Conservation (phyloP, 768 basidiomycete species). For the Serpula lacrymans region DNA sequence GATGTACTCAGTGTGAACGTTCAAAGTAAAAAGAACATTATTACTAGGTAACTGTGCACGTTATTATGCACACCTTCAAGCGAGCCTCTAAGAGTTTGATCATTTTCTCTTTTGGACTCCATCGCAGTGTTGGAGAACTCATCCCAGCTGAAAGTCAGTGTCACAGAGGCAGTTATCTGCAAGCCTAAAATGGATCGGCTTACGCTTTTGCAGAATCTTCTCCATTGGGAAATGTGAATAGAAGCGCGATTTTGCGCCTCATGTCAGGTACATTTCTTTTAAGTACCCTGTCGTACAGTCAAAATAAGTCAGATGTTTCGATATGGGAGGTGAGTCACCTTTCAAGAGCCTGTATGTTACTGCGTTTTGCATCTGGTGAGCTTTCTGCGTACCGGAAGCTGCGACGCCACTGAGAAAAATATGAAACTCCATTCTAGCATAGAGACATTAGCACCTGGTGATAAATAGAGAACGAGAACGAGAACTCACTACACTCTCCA, state of each 20-base stretch:
- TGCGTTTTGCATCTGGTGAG: slow-evolving; percentile 9
- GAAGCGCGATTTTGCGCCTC: slow-evolving; percentile 13
- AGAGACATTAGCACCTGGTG: too few species aligned
- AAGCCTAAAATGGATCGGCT: neutral
- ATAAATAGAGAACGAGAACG: too few species aligned
- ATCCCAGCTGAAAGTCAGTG: slow-evolving; percentile 26
- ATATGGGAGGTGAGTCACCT: neutral
- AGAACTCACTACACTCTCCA: too few species aligned
- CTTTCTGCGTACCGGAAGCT: slow-evolving; percentile 17
- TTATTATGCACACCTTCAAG: slow-evolving; percentile 19
- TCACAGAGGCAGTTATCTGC: too few species aligned
- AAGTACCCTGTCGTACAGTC: slow-evolving; percentile 8
- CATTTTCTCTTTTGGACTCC: slow-evolving; percentile 14
- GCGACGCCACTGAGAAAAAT: slow-evolving; percentile 15
- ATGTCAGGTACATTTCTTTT: slow-evolving; percentile 12
- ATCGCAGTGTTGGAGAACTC: slow-evolving; percentile 22
- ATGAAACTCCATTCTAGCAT: slow-evolving; percentile 10
- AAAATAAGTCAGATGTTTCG: neutral
- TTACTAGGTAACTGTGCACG: slow-evolving; percentile 16
- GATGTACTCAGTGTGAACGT: too few species aligned
- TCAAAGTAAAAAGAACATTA: too few species aligned
- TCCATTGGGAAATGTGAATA: slow-evolving; percentile 16
- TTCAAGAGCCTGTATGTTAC: slow-evolving; percentile 11
- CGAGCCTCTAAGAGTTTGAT: slow-evolving; percentile 11
- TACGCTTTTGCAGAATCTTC: slow-evolving; percentile 12